Percentiles rank a stretch among this genome's conserved stretches.
These are phyloP conservation scores for Mucor velutinosus DNA, from an alignment of 371 early-diverging fungal genomes.

Conservation along the genomic window DNA sequence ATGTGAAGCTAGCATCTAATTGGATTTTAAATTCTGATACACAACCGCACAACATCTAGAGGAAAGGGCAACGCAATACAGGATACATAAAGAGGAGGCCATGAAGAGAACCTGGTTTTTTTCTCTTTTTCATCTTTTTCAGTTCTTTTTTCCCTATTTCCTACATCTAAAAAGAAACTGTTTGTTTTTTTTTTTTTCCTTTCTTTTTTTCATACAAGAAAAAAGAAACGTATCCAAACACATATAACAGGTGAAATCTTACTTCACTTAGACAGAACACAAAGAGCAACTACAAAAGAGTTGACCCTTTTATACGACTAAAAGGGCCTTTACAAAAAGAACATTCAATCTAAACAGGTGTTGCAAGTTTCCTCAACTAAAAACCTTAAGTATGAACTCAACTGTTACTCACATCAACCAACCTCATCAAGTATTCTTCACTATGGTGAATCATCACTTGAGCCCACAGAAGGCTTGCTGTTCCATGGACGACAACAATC, in stretches of 20 bases:
- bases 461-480: not conserved
- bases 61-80: not conserved
- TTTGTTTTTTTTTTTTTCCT: not conserved
- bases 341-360: slow-evolving; percentile 18
- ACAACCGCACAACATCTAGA: not conserved
- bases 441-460: not conserved
- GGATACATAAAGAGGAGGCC: not conserved
- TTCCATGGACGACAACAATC: not conserved
- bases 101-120: not conserved
- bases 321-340: slow-evolving; percentile 9
- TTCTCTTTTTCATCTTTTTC: not conserved
- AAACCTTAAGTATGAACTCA: slow-evolving; percentile 8
- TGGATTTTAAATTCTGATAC: slow-evolving; percentile 1
- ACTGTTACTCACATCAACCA: not conserved
- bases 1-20: not conserved
- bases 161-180: not conserved
- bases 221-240: not conserved
- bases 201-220: not conserved
- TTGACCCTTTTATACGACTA: slow-evolving; percentile 13
- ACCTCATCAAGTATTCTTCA: not conserved
- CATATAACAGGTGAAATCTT: not conserved
- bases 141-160: not conserved
- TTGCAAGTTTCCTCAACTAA: slow-evolving; percentile 8
- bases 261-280: not conserved
- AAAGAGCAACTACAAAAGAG: slow-evolving; percentile 6